Percentiles rank a stretch among this genome's conserved stretches.
These are phyloP conservation scores for Lyophyllum shimeji DNA, from an alignment of 768 basidiomycete species.

Conservation along the genomic window DNA sequence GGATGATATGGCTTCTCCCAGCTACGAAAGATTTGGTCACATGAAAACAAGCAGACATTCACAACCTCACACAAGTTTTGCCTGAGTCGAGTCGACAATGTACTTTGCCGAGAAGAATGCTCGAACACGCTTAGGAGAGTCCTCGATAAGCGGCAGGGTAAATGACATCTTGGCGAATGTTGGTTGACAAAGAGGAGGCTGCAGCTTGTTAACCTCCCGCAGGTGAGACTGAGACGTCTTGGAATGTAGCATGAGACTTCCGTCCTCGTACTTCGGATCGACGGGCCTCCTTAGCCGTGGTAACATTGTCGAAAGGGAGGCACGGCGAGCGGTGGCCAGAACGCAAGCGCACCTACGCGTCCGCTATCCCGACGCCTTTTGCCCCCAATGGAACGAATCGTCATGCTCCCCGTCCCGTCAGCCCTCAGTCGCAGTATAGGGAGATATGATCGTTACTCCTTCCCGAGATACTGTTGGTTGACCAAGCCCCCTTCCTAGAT, in stretches of 20 bases:
- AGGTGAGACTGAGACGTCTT: constrained; percentile 6
- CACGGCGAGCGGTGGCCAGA: not conserved
- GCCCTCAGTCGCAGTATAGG: no score
- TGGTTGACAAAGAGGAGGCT: not conserved
- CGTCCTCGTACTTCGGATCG: not conserved
- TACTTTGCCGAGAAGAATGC: constrained; percentile 51
- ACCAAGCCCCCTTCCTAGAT: no score
- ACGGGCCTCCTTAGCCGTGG: not conserved
- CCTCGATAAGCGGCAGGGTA: constrained; percentile 46
- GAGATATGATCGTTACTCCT: no score
- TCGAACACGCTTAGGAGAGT: constrained; percentile 49
- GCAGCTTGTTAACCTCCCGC: not conserved
- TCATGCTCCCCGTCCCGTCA: no score
- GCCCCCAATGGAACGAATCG: not conserved
- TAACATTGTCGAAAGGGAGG: not conserved
- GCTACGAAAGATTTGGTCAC: constrained; percentile 26
- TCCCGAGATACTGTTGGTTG: no score
- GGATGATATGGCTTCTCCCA: constrained; percentile 60
- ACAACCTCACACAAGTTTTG: constrained; percentile 57
- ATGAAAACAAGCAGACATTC: not conserved
- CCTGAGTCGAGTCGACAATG: constrained; percentile 53
- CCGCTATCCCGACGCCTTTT: not conserved
- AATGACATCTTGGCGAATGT: constrained; percentile 26
- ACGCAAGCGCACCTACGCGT: not conserved
- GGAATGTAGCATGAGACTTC: not conserved